These are phyloP conservation scores for Vitis amurensis DNA, from an alignment of 164 flowering plant species.

Conservation along the genomic window DNA sequence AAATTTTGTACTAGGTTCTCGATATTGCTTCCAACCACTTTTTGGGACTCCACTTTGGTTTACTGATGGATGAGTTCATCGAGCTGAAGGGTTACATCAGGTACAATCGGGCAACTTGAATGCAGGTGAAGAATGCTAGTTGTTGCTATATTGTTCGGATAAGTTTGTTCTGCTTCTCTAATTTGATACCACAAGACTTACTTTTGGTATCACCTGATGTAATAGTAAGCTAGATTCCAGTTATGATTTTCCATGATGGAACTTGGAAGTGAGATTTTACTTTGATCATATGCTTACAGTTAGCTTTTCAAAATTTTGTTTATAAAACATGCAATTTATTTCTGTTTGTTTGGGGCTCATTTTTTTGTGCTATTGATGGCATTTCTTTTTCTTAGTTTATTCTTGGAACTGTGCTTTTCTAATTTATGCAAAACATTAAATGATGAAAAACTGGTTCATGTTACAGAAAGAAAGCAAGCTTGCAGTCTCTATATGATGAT, in stretches of 20 bases:
- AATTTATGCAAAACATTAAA: slow-evolving; percentile 6
- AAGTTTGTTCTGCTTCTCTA: too few species aligned
- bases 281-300: too few species aligned
- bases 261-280: not conserved
- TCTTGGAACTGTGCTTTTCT: not conserved
- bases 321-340: too few species aligned
- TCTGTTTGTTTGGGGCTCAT: too few species aligned
- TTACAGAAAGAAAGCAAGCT: slow-evolving; percentile 78
- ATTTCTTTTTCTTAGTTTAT: not conserved
- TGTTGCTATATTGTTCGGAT: too few species aligned
- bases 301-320: not conserved
- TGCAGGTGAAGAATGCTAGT: slow-evolving; percentile 52
- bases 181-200: too few species aligned
- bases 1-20: slow-evolving; percentile 49
- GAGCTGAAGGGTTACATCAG: slow-evolving; percentile 89
- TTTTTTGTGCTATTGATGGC: not conserved
- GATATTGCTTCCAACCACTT: slow-evolving; percentile 91
- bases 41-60: slow-evolving; percentile 96
- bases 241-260: not conserved
- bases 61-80: slow-evolving; percentile 67
- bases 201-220: too few species aligned
- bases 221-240: too few species aligned
- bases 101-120: slow-evolving; percentile 68
- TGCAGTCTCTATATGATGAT: slow-evolving; percentile 58
- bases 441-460: slow-evolving; percentile 26